Conservation (phyloP, 2,329 filamentous ascomycete genomes). For the Tolypocladium pustulatum region DNA sequence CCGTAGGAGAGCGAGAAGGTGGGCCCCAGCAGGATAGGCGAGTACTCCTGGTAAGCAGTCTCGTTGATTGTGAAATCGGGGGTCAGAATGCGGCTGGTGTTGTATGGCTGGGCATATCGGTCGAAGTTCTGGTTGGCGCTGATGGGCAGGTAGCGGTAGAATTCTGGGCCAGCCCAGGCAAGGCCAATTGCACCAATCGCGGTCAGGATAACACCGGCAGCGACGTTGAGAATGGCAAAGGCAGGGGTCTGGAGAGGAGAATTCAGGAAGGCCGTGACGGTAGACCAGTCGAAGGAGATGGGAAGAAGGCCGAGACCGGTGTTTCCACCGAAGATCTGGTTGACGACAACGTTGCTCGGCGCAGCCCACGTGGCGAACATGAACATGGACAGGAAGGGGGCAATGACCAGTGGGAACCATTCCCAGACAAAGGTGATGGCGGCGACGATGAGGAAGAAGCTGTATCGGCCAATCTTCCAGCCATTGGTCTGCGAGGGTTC, state of each 20-base stretch:
- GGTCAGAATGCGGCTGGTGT: constrained; percentile 44
- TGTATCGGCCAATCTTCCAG: constrained; percentile 48
- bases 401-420: constrained; percentile 48
- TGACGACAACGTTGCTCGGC: constrained; percentile 49
- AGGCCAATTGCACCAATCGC: constrained; percentile 39
- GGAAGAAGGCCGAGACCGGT: constrained; percentile 52
- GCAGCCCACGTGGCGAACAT: constrained; percentile 53
- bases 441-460: constrained; percentile 44
- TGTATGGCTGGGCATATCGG: constrained; percentile 46
- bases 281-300: constrained; percentile 57
- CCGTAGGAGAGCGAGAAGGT: constrained; percentile 46
- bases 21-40: constrained; percentile 40
- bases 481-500: constrained; percentile 42
- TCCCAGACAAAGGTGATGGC: constrained; percentile 43
- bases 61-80: constrained; percentile 40
- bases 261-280: constrained; percentile 43
- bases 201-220: constrained; percentile 41
- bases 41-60: constrained; percentile 47
- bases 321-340: constrained; percentile 54
- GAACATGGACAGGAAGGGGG: constrained; percentile 47
- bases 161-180: constrained; percentile 39
- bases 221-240: constrained; percentile 49
- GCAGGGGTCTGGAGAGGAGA: constrained; percentile 50
- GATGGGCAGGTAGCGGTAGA: constrained; percentile 45
- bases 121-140: constrained; percentile 46